Conservation (phyloP, 805 yeast species). For the Scheffersomyces lignosus region DNA sequence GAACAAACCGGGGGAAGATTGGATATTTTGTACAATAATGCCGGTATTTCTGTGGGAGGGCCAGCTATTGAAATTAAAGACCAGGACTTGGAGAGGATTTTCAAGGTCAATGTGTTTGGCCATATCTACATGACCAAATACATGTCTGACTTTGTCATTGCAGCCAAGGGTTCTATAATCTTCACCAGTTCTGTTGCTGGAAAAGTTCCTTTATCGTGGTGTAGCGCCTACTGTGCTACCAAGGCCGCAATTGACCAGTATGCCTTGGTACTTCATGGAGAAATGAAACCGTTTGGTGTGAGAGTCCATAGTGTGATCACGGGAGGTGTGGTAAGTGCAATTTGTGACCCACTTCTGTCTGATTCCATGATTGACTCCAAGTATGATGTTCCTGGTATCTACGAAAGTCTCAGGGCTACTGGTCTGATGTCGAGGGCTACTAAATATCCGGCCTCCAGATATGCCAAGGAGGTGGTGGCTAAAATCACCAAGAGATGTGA, state of each 20-base stretch:
- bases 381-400: constrained; percentile 22
- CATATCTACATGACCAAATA: constrained; percentile 35
- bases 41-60: constrained; percentile 33
- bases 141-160: constrained; percentile 29
- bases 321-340: constrained; percentile 40
- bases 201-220: constrained; percentile 33
- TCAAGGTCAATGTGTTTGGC: constrained; percentile 41
- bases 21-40: constrained; percentile 43
- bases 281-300: constrained; percentile 39
- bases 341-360: constrained; percentile 17
- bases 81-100: constrained; percentile 15
- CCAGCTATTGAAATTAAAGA: constrained; percentile 35
- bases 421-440: constrained; percentile 22
- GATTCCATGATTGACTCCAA: constrained; percentile 12
- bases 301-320: constrained; percentile 38
- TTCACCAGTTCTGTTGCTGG: constrained; percentile 39
- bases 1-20: constrained; percentile 30
- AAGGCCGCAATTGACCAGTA: constrained; percentile 42
- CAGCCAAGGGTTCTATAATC: constrained; percentile 33
- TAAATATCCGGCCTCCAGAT: constrained; percentile 19
- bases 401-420: constrained; percentile 18
- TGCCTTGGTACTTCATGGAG: constrained; percentile 33
- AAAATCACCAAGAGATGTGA: constrained; percentile 14
- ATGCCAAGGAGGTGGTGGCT: constrained; percentile 25
- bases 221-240: constrained; percentile 31